phyloP scores from a whole-genome alignment of 805 yeast genomes.

The Suhomyces sp. region DNA sequence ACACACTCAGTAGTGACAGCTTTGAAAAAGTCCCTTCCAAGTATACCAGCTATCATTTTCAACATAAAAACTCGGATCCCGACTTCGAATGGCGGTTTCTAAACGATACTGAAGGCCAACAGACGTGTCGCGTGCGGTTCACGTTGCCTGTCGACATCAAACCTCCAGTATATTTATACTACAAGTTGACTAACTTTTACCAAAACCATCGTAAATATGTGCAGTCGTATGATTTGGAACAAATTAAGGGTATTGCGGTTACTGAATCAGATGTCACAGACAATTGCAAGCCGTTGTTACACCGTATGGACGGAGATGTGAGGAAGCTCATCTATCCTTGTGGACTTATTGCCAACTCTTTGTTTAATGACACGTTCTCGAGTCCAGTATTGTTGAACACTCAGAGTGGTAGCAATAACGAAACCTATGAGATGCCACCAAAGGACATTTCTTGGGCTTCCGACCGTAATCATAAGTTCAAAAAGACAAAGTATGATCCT shows the following conservation, averaged over 20 bases:
- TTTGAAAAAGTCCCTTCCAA: constrained; percentile 58
- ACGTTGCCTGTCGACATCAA: constrained; percentile 67
- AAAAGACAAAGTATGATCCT: constrained; percentile 67
- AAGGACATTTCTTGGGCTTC: constrained; percentile 81
- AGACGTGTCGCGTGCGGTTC: constrained; percentile 67
- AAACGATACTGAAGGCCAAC: constrained; percentile 36
- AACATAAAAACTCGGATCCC: constrained; percentile 36
- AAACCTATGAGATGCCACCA: constrained; percentile 45
- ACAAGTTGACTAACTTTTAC: constrained; percentile 83
- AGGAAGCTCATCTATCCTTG: constrained; percentile 73
- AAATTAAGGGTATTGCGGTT: constrained; percentile 75
- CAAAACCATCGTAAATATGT: constrained; percentile 96
- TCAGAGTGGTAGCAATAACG: constrained; percentile 42
- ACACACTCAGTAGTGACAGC: constrained; percentile 30
- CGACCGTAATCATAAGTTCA: constrained; percentile 65
- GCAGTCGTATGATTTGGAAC: constrained; percentile 75
- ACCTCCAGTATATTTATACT: constrained; percentile 74
- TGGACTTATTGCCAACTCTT: constrained; percentile 90
- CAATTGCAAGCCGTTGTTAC: constrained; percentile 38
- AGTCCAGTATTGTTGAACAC: constrained; percentile 49
- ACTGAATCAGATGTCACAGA: constrained; percentile 45
- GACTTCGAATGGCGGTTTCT: constrained; percentile 65
- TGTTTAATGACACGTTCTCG: constrained; percentile 83
- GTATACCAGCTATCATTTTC: constrained; percentile 63
- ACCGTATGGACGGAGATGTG: constrained; percentile 40